Evolutionary conservation across 768 basidiomycete genomes (phyloP).

Genomic region (Pulveroboletus sp.): DNA sequence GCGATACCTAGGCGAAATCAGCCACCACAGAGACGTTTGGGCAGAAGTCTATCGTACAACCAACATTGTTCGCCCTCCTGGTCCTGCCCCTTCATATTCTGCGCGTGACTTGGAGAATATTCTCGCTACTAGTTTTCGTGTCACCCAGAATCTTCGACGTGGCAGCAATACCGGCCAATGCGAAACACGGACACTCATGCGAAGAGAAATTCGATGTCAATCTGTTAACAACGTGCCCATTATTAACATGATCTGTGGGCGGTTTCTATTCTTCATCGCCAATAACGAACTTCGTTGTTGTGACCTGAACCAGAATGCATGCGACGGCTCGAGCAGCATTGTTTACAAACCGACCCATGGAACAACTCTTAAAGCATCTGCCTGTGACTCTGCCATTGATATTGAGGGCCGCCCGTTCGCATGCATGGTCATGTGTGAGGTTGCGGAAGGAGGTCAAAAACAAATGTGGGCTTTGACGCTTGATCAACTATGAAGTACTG

Average conservation of each 20-base stretch:
- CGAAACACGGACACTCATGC: too few relatives aligned
- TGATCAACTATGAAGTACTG: neutral
- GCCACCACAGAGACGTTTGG: neutral
- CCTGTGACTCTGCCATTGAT: neutral
- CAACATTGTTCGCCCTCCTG: too few relatives aligned
- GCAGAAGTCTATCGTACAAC: neutral
- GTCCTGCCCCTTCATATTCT: neutral
- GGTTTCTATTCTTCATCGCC: neutral
- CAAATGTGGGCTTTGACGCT: slow-evolving; percentile 6
- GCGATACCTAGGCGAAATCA: neutral
- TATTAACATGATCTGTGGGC: neutral
- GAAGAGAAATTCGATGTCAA: too few relatives aligned
- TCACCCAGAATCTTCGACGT: neutral
- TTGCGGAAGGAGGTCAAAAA: neutral
- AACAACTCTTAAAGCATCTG: neutral
- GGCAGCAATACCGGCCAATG: too few relatives aligned
- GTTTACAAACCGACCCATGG: neutral
- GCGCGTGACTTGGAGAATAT: neutral
- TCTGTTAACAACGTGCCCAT: too few relatives aligned
- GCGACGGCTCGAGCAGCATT: neutral
- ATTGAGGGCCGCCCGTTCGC: neutral
- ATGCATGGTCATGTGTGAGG: slow-evolving; percentile 10
- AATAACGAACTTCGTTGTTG: neutral
- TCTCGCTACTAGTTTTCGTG: neutral
- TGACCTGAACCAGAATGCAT: neutral